Evolutionary conservation across 805 yeast genomes (phyloP), one percentile per base, ranked within the genome.

Genomic region (Pichia paraexigua): DNA sequence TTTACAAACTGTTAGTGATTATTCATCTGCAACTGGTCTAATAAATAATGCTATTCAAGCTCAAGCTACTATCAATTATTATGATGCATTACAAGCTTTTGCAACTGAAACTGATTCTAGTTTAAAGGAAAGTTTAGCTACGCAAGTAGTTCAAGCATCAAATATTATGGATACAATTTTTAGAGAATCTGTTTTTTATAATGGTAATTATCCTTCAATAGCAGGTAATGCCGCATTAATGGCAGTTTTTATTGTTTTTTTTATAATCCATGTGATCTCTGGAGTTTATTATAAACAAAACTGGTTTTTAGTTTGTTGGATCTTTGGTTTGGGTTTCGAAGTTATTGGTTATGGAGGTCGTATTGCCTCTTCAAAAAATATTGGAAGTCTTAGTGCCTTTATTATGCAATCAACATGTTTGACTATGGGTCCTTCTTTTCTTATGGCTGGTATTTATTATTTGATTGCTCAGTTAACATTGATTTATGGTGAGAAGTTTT

Each of bases 371-470:
- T 71, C 74, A 27, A 53, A 59, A 41, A 62, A 74, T 55, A 43
- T 48, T 20, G 45, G 44, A 10, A 57, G 65, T 37, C 46, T 60
- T 28, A 62, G 70, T 45, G 66, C 71, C 41, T 87, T 73, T 61
- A 55, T 84, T 41, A 66, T 80, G 56, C 90, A 87, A 63, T 77
- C 80, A 55, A 71, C 80, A 50, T 71, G 80, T 57, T 68, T 85
- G 48, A 84, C 89, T 0, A 65, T 88, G 43, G 89, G 87, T 0
- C 95, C 95, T 0, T 85, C 84, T 8, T 82, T 87, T 63, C 71
- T 84, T 41, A 83, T 85, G 85, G 95, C 83, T 8, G 94, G 89
- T 2, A 71, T 87, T 4, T 87, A 87, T 66, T 82, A 75, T 57
- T 71, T 81, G 50, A 64, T 87, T 54, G 87, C 83, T 9, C 82